Conservation (phyloP, 176 grass and related monocot species). For the Musa itinerans region DNA sequence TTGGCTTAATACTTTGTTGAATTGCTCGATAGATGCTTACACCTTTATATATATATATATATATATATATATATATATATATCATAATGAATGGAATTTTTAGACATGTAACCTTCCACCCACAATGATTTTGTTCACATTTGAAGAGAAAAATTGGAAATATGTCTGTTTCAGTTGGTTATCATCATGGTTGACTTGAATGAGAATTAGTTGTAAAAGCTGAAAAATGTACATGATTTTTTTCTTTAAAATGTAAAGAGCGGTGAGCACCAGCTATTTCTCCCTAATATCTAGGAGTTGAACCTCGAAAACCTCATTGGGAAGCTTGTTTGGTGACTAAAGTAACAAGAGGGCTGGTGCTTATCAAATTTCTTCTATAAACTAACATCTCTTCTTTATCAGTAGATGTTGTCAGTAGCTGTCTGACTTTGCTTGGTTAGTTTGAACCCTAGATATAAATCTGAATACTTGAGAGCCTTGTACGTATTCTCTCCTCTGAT, state of each 20-base stretch:
- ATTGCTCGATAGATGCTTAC: not conserved
- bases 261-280: no score
- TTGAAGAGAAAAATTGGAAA: no score
- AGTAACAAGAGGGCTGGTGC: not conserved
- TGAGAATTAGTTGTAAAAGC: no score
- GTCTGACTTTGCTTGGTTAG: not conserved
- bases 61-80: not conserved
- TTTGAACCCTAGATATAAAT: not conserved
- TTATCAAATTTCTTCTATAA: not conserved
- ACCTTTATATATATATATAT: not conserved
- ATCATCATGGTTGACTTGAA: no score
- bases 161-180: no score
- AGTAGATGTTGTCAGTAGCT: not conserved
- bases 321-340: not conserved
- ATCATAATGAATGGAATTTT: not conserved
- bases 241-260: no score
- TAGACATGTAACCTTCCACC: no score
- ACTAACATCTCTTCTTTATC: not conserved
- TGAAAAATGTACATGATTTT: no score
- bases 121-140: no score
- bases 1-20: not conserved
- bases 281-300: no score
- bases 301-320: no score
- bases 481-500: not conserved
- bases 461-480: not conserved